Evolutionary conservation across 2,329 filamentous ascomycete genomes (phyloP).

Genomic region (Conoideocrella luteorostrata): DNA sequence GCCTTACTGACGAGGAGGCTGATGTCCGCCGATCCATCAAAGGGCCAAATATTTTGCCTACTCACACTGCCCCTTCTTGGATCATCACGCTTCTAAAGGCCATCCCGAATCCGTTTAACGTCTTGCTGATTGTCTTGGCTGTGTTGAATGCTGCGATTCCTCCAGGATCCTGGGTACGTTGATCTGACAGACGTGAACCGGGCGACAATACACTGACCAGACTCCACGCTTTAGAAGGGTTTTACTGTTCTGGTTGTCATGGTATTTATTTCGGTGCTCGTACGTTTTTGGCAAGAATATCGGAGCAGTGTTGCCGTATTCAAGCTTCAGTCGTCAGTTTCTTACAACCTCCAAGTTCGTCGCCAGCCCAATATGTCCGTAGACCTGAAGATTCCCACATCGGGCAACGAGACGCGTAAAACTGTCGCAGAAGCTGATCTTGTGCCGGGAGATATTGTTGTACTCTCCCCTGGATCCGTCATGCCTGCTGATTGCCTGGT

Average conservation of each 20-base stretch:
- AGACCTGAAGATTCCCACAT: neutral
- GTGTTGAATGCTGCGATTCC: conserved; percentile 19
- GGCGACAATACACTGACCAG: neutral
- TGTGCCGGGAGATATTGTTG: conserved; percentile 18
- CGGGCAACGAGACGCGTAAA: conserved; percentile 4
- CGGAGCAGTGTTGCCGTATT: conserved; percentile 20
- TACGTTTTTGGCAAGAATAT: conserved; percentile 23
- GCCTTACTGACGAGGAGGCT: conserved; percentile 17
- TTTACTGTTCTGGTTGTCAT: conserved; percentile 20
- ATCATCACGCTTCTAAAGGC: conserved; percentile 19
- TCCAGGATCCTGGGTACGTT: conserved; percentile 12
- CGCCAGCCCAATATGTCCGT: conserved; percentile 8
- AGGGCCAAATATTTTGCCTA: conserved; percentile 18
- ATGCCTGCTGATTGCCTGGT: conserved; percentile 23
- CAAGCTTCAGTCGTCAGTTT: conserved; percentile 18
- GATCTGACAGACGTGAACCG: neutral
- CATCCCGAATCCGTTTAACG: conserved; percentile 21
- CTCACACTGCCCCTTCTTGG: conserved; percentile 20
- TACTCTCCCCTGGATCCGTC: conserved; percentile 17
- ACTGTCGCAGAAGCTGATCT: conserved; percentile 13
- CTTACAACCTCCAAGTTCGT: conserved; percentile 15
- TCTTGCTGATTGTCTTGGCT: conserved; percentile 18
- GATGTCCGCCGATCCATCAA: conserved; percentile 14
- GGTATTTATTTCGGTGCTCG: conserved; percentile 19
- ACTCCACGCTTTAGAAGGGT: conserved; percentile 9